Evolutionary conservation across 306 rosid species (phyloP), one percentile per base, ranked within the genome.

Genomic region (Lagenaria siceraria): DNA sequence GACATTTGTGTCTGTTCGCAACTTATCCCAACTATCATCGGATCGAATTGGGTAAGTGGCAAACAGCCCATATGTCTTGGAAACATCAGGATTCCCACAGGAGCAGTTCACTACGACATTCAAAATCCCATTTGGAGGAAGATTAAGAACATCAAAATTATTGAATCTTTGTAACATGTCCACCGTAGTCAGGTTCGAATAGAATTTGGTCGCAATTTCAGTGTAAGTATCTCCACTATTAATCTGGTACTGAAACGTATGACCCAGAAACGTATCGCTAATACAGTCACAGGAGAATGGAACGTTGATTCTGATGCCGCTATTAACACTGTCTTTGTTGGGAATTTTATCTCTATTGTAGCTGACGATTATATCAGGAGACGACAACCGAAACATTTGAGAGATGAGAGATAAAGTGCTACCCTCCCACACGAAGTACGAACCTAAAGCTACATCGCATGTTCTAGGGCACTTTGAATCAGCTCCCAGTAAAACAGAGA

Each of bases 391-490:
- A 82, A 89, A 73, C 10, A 68, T 18, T 7, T 10, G 0, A 1
- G 83, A 25, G 19, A 88, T 38, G 8, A 48, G 22, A 3, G 25
- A 0, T 0, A 92, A 25, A n/a, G 5, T 0, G 25, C 84, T 6
- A 0, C 1, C 5, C 3, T 10, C 7, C 79, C 17, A 13, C 2
- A 85, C 49, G 49, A 51, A 80, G 79, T 86, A 88, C 2, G 96
- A 93, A 75, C 89, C 98, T 54, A 89, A 62, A 79, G 98, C 98
- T 78, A 83, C 29, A 12, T 33, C 84, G 82, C 98, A 93, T 14
- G 80, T 80, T 42, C 72, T 76, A 7, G 80, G 48, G 79, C 97
- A 93, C 31, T 76, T 79, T 7, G 98, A 81, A 79, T 87, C 85
- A 6, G 80, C 92, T 6, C 29, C 77, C 58, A 59, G 54, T 69